These are phyloP conservation scores for Calocera viscosa DNA, from an alignment of 768 basidiomycete species.

Conservation along the genomic window DNA sequence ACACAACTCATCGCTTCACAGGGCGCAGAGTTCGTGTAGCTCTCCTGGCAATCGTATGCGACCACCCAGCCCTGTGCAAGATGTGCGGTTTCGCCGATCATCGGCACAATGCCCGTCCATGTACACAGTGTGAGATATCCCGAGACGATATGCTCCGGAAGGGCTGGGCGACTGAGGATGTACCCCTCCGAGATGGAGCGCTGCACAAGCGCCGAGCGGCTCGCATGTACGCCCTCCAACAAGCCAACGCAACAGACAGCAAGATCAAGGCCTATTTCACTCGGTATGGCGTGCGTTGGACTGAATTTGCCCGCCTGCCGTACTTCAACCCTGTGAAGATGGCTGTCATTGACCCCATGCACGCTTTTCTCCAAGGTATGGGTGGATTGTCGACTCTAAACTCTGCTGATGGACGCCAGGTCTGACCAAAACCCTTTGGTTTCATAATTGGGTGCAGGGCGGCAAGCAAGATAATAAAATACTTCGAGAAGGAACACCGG, in stretches of 20 bases:
- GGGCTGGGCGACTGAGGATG: background rate
- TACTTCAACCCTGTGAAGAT: slow-evolving; percentile 10
- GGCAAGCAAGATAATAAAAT: background rate
- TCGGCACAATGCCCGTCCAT: slow-evolving; percentile 21
- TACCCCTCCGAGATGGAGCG: background rate
- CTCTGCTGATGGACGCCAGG: background rate
- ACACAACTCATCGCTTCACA: background rate
- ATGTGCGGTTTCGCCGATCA: slow-evolving; percentile 24
- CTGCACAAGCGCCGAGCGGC: slow-evolving; percentile 2
- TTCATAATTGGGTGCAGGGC: background rate
- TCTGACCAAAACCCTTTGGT: background rate
- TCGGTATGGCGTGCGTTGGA: background rate
- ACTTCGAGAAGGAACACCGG: background rate
- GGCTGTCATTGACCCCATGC: slow-evolving; percentile 12
- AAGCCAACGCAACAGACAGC: background rate
- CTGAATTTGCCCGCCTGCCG: slow-evolving; percentile 1
- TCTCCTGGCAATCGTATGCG: slow-evolving; percentile 23
- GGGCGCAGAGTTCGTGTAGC: slow-evolving; percentile 20
- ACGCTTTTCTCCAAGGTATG: slow-evolving; percentile 9
- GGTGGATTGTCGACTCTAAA: background rate
- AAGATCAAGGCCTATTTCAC: background rate
- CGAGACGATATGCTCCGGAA: slow-evolving; percentile 8
- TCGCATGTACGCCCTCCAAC: background rate
- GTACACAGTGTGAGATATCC: slow-evolving; percentile 21
- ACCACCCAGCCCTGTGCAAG: slow-evolving; percentile 26